Percentiles rank a stretch among this genome's conserved stretches.
Conservation (phyloP, 257 asterid species). For the Penstemon eatonii region DNA sequence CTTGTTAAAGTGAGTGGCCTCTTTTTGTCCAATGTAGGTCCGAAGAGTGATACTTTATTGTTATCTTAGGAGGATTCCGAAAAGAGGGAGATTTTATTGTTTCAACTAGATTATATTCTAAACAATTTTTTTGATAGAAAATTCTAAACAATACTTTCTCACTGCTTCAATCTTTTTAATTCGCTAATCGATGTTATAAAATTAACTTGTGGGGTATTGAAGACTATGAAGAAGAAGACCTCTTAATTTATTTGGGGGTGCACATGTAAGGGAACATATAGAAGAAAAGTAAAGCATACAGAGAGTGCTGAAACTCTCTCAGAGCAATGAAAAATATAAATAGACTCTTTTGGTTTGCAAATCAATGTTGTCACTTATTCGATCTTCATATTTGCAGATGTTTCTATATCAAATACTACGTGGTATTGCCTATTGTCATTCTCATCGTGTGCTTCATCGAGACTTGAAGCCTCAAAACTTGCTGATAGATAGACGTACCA, state of each 20-base stretch:
- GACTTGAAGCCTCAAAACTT: conserved; percentile 97
- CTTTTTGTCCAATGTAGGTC: conserved; percentile 5
- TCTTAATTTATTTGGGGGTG: neutral
- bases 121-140: too few species aligned
- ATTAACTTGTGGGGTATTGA: conserved; percentile 10
- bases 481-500: conserved; percentile 88
- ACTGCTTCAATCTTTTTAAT: too few species aligned
- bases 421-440: conserved; percentile 93
- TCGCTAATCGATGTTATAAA: too few species aligned
- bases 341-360: neutral
- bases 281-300: neutral
- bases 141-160: too few species aligned
- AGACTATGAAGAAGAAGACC: conserved; percentile 15
- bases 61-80: conserved; percentile 20
- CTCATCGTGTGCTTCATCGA: conserved; percentile 93
- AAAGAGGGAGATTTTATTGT: conserved; percentile 1
- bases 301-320: too few species aligned
- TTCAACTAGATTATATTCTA: neutral
- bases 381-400: conserved; percentile 45
- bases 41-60: neutral
- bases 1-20: conserved; percentile 66
- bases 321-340: neutral
- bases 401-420: conserved; percentile 89
- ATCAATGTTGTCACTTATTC: conserved; percentile 22
- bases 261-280: conserved; percentile 2